Evolutionary conservation across 2,329 filamentous ascomycete genomes (phyloP).

Genomic region (Escovopsis sp.): DNA sequence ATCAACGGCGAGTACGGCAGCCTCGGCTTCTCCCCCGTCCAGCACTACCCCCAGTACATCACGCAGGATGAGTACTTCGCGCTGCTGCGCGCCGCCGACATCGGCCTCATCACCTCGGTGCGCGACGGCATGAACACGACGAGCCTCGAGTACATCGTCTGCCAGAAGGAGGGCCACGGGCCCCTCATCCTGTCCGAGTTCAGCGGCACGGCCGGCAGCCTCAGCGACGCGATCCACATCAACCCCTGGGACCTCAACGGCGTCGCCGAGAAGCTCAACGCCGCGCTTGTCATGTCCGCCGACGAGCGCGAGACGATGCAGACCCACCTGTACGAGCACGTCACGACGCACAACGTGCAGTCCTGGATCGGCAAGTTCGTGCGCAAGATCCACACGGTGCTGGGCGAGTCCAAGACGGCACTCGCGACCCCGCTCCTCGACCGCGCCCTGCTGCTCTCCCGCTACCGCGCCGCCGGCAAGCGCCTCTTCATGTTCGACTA

Average conservation of each 20-base stretch:
- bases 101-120: conserved; percentile 88
- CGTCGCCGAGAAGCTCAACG: conserved; percentile 70
- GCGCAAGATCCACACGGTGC: conserved; percentile 61
- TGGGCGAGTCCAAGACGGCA: conserved; percentile 60
- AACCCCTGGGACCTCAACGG: conserved; percentile 87
- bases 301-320: conserved; percentile 56
- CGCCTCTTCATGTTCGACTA: conserved; percentile 98
- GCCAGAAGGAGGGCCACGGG: conserved; percentile 72
- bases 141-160: conserved; percentile 85
- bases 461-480: conserved; percentile 60
- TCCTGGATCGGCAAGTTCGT: conserved; percentile 72
- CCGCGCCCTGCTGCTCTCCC: conserved; percentile 51
- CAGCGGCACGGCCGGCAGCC: conserved; percentile 77
- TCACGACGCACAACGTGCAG: conserved; percentile 73
- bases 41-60: conserved; percentile 89
- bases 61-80: conserved; percentile 86
- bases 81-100: conserved; percentile 75
- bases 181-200: conserved; percentile 93
- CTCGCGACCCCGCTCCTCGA: conserved; percentile 73
- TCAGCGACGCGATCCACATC: conserved; percentile 81
- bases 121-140: conserved; percentile 97
- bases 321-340: conserved; percentile 61
- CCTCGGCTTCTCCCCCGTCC: conserved; percentile 75
- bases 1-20: conserved; percentile 89
- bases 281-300: conserved; percentile 60